phyloP scores from a whole-genome alignment of 2,329 filamentous ascomycete genomes.

The Byssothecium circinans region DNA sequence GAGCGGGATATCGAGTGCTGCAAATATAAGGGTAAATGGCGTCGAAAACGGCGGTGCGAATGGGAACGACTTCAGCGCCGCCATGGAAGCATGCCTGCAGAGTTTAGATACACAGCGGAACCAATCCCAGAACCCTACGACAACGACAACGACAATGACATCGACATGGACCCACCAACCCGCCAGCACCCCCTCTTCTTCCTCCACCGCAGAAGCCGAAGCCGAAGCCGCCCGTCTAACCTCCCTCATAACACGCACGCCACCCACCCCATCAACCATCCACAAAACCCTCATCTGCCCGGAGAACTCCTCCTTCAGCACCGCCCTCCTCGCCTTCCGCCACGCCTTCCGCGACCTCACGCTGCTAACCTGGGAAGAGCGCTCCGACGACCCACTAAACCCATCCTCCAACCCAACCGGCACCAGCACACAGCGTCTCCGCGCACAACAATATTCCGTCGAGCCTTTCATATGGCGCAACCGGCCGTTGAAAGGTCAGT shows the following conservation, averaged over 20 bases:
- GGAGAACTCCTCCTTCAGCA: slow-evolving; percentile 31
- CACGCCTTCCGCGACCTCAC: slow-evolving; percentile 46
- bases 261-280: slow-evolving; percentile 5
- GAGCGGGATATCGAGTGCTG: slow-evolving; percentile 23
- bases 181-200: neutral
- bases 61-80: too few species aligned
- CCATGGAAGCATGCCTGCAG: too few species aligned
- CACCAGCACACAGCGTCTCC: slow-evolving; percentile 20
- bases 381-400: slow-evolving; percentile 20
- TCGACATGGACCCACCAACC: neutral
- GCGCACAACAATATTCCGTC: slow-evolving; percentile 12
- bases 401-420: slow-evolving; percentile 7
- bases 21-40: neutral
- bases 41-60: neutral
- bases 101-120: too few species aligned
- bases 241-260: slow-evolving; percentile 12
- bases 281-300: slow-evolving; percentile 32
- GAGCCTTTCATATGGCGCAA: slow-evolving; percentile 35
- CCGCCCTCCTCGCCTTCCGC: slow-evolving; percentile 43
- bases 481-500: slow-evolving; percentile 3
- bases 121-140: neutral
- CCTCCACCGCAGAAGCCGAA: neutral
- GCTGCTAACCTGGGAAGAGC: slow-evolving; percentile 46
- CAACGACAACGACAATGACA: neutral
- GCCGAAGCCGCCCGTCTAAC: slow-evolving; percentile 14